Evolutionary conservation across 2,329 filamentous ascomycete species (phyloP).

Genomic region (Aspergillus oerlinghausenensis): DNA sequence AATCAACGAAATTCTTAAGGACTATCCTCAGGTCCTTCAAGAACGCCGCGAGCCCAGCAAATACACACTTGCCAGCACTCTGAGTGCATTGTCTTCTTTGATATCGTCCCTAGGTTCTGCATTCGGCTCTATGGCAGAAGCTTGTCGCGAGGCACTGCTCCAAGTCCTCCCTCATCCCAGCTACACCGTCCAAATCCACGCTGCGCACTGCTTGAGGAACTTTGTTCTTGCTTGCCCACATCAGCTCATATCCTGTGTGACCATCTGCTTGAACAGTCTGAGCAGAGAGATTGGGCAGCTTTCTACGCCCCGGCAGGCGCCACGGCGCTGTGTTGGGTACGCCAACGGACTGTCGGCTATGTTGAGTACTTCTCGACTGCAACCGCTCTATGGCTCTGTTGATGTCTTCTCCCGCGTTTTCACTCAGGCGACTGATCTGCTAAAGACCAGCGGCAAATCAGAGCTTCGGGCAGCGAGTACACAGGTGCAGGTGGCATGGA

Average conservation of each 20-base stretch:
- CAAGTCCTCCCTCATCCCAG: constrained; percentile 92
- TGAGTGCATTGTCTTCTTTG: constrained; percentile 75
- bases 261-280: constrained; percentile 94
- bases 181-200: constrained; percentile 91
- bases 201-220: constrained; percentile 76
- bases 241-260: constrained; percentile 83
- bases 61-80: constrained; percentile 70
- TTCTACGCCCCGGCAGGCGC: constrained; percentile 68
- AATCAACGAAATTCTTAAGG: constrained; percentile 84
- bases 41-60: constrained; percentile 87
- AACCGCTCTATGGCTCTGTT: constrained; percentile 88
- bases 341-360: constrained; percentile 88
- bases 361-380: constrained; percentile 79
- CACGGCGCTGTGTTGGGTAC: constrained; percentile 80
- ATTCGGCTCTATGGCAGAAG: constrained; percentile 70
- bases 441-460: constrained; percentile 88
- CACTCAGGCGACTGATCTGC: constrained; percentile 81
- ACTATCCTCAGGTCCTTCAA: constrained; percentile 84
- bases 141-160: constrained; percentile 78
- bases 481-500: constrained; percentile 97
- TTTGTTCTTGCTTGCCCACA: constrained; percentile 90
- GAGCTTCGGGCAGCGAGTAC: constrained; percentile 88
- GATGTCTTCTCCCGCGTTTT: constrained; percentile 91
- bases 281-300: constrained; percentile 79
- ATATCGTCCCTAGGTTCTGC: constrained; percentile 79